These are phyloP conservation scores for Colletotrichum cuscutae DNA, from an alignment of 2,329 filamentous ascomycete genomes.

Conservation along the genomic window DNA sequence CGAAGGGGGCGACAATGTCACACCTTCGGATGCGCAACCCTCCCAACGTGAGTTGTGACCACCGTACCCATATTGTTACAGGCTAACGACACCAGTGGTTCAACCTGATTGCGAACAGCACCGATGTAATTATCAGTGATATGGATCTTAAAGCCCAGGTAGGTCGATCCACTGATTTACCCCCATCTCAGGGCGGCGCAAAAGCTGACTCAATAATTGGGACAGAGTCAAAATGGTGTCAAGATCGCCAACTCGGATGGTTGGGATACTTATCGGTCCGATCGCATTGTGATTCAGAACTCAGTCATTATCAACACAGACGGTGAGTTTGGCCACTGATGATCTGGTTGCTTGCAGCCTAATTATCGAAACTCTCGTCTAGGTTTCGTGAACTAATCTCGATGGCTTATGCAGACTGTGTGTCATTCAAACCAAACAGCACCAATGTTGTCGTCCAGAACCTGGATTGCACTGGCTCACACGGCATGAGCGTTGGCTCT, in stretches of 20 bases:
- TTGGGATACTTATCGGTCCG: slow-evolving; percentile 66
- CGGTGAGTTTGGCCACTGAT: slow-evolving; percentile 39
- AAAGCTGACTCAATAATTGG: slow-evolving; percentile 31
- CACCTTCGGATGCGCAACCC: slow-evolving; percentile 63
- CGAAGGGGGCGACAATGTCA: slow-evolving; percentile 23
- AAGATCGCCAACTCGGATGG: slow-evolving; percentile 72
- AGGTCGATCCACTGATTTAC: slow-evolving; percentile 47
- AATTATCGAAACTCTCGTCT: background rate
- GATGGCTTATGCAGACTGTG: slow-evolving; percentile 60
- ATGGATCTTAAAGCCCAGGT: slow-evolving; percentile 59
- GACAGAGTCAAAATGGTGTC: slow-evolving; percentile 58
- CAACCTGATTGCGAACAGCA: slow-evolving; percentile 73
- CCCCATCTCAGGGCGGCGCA: background rate
- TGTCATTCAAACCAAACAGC: slow-evolving; percentile 80
- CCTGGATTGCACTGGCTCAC: slow-evolving; percentile 74
- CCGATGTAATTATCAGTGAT: slow-evolving; percentile 70
- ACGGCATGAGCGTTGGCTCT: slow-evolving; percentile 79
- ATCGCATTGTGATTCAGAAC: slow-evolving; percentile 74
- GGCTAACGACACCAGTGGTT: slow-evolving; percentile 41
- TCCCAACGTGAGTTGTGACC: slow-evolving; percentile 42
- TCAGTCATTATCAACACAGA: slow-evolving; percentile 73
- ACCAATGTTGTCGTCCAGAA: slow-evolving; percentile 76
- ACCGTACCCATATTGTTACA: too few relatives aligned
- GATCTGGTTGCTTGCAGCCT: background rate
- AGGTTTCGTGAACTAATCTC: background rate